Evolutionary conservation across 2,329 filamentous ascomycete species (phyloP), one percentile per base, ranked within the genome.

Genomic region (Aspergillus sclerotialis): DNA sequence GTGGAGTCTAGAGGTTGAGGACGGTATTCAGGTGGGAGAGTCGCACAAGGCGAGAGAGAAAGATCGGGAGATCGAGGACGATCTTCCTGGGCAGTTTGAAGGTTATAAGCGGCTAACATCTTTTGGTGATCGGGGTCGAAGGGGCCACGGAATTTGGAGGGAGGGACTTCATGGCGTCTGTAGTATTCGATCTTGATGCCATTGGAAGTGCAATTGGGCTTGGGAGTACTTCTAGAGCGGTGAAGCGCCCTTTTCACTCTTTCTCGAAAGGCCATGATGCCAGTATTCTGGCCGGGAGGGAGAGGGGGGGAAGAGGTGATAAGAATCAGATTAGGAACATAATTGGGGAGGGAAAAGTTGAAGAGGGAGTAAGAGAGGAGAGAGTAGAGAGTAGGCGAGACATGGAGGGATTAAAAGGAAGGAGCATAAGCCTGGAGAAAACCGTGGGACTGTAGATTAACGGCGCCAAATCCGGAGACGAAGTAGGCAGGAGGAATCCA

Each of bases 111-210:
- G 9, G 63, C 61, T 30, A 71, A 43, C 21, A 42, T 55, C 27
- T 61, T 58, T 43, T 66, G 57, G 41, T 70, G 67, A 40, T 59
- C 58, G 33, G 59, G 59, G 40, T 71, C 65, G 41, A 67, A 65
- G 1, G 65, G 67, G 7, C 68, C 68, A 10, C 57, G 58, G 42
- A 70, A 71, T 37, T 71, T 71, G 19, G 68, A 68, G 11, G 55
- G 60, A 1, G 68, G 68, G 12, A 68, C 56, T 45, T 71, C 67
- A 45, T 62, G 48, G 13, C 64, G 63, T 37, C 63, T 63, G 50
- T 70, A 71, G 43, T 70, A 65, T 55, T 69, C 60, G 38, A 69
- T 57, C 39, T 67, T 64, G 29, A 64, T 63, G 23, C 57, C 53
- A 32, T 59, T 49, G 25, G 46, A 49, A 23, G 49, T 46, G 33